Base-by-base conservation (phyloP, 169 alveolate species). In the Eimeria falciformis region DNA sequence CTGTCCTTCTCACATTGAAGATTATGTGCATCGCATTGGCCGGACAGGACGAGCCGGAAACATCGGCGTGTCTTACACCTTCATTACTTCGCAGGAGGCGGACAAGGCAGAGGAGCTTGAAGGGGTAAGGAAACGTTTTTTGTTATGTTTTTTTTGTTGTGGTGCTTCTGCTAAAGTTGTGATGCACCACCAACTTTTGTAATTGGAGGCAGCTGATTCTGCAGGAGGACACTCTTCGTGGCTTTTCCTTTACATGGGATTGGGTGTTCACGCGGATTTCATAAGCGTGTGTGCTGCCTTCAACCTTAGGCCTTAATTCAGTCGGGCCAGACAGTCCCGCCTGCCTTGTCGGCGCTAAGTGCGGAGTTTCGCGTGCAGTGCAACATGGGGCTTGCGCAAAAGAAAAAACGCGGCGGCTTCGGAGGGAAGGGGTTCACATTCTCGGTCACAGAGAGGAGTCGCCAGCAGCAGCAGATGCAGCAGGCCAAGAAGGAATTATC, bases 1-100 rank as follows among this genome's bases (percentile, higher is more conserved):
- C 27, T 97, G 99, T 43, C 99, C 99, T 1, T 99, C 98, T 94
- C 99, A 99, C 91, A 96, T 98, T 94, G 99, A 99, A 86, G 99
- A 99, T 95, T 99, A 99, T 94, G 99, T 99, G 25, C 99, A 99
- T 96, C 95, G 99, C 90, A 98, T 99, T 29, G 99, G 99, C 3
- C 96, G 99, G 85, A 99, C 99, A 1, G 99, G 99, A 2, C 92
- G 99, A 55, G 99, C 99, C 5, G 99, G 99, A 18, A 97, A 96
- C 66, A 96, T 98, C 50, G 99, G 99, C 18, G 98, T 98, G 14
- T 98, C 99, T 3, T 97, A 97, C 90, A 99, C 99, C 37, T 98
- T 99, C 92, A 95, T 99, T 18, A 94, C 96, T 11, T 97, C 98
- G 45, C 95, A 94, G 25, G 99, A 98, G 46, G 99, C 98, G 58